Percentiles rank a stretch among this genome's conserved stretches.
Conservation (phyloP, 495 filamentous ascomycete species). For the Penicillium atrosanguineum region DNA sequence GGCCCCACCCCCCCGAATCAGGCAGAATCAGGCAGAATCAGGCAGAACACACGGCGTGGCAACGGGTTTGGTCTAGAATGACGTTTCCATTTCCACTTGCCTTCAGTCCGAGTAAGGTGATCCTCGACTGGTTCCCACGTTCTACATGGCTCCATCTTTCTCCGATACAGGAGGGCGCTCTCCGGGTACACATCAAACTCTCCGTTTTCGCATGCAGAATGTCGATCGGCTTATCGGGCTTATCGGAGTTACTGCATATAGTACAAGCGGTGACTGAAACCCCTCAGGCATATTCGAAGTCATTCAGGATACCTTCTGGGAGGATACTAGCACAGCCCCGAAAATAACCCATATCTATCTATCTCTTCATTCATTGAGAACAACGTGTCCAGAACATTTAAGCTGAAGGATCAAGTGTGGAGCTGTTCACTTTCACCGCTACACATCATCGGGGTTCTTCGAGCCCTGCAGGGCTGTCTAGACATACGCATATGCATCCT, state of each 20-base stretch:
- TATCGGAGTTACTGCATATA: neutral
- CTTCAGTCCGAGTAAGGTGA: neutral
- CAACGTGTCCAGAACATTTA: too few species aligned
- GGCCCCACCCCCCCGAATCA: neutral
- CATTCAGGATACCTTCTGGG: too few species aligned
- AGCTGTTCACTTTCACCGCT: too few species aligned
- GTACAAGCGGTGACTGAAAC: neutral
- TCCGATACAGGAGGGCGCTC: neutral
- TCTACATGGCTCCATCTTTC: neutral
- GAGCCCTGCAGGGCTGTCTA: too few species aligned
- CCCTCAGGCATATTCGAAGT: too few species aligned
- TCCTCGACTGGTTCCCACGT: neutral
- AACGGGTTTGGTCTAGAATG: constrained; percentile 5
- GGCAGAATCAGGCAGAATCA: neutral
- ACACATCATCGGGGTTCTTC: too few species aligned
- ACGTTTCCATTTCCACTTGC: constrained; percentile 7
- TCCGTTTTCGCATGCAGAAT: neutral
- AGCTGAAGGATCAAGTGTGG: too few species aligned
- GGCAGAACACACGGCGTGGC: neutral
- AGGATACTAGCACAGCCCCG: too few species aligned
- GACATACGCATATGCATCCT: too few species aligned
- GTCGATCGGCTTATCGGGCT: constrained; percentile 1
- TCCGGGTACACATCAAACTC: neutral
- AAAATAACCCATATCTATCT: too few species aligned
- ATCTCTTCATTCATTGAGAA: too few species aligned